Evolutionary conservation across 257 asterid species (phyloP).

Genomic region (Echium plantagineum): DNA sequence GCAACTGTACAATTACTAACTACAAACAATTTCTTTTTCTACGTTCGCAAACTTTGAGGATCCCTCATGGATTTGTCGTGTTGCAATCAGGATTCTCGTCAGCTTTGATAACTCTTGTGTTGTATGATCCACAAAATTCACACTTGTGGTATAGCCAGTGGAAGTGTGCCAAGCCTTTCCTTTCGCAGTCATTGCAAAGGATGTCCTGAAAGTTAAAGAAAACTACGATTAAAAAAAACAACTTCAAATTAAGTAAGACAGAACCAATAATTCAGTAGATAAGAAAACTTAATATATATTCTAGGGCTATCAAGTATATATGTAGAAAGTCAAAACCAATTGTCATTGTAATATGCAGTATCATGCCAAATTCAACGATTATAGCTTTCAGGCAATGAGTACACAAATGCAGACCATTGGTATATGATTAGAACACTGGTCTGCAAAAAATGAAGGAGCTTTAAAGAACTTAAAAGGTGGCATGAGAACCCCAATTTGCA

Average conservation of each 20-base stretch:
- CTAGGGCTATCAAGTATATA: neutral
- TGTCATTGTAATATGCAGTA: no score
- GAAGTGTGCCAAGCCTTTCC: slow-evolving; percentile 26
- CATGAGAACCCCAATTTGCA: no score
- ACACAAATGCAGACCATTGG: no score
- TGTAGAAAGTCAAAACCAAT: no score
- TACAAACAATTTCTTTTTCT: neutral
- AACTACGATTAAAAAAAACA: neutral
- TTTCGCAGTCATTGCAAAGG: slow-evolving; percentile 37
- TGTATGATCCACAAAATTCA: slow-evolving; percentile 31
- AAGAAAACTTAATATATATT: neutral
- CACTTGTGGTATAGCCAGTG: slow-evolving; percentile 45
- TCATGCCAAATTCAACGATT: neutral
- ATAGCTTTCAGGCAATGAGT: no score
- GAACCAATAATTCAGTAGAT: neutral
- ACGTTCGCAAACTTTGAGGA: neutral
- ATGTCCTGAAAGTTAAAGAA: slow-evolving; percentile 17
- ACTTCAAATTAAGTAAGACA: neutral
- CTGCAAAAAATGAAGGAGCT: neutral
- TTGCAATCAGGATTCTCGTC: slow-evolving; percentile 15
- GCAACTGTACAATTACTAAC: neutral
- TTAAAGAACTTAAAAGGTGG: neutral
- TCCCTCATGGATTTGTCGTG: slow-evolving; percentile 2
- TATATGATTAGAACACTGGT: no score
- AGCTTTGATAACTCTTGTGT: slow-evolving; percentile 29